Base-by-base conservation (phyloP, 2,329 filamentous ascomycete species). In the Clarireedia sp. region DNA sequence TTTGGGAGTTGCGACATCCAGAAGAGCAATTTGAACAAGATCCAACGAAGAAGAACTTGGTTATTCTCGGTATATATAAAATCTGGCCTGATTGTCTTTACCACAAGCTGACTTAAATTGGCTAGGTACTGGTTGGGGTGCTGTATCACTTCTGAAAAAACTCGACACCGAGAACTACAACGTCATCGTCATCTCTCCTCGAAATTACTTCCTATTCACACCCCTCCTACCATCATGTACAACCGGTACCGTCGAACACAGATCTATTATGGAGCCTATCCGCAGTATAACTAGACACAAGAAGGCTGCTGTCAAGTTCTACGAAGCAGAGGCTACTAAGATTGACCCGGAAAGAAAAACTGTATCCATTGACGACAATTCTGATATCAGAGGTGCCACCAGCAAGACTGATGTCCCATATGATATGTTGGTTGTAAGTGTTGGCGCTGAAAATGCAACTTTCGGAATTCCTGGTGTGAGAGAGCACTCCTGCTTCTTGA, bases 161-260 rank as follows among this genome's bases (percentile, higher is more conserved):
- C 88, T 99, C 73, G 91, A 99, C 70, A 96, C 92, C 59, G 89
- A 95, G 73, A 95, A 97, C 81, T 99, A 97, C 83, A 97, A 99
- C 73, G 92, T 97, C 73, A 74, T 97, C 70, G 90, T 99, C 71
- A 89, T 99, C 72, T 97, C 94, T 49, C 94, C 94, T 54, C 89
- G 94, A 71, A 99, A 99, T 78, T 99, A 96, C 82, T 99, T 99
- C 85, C 86, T 99, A 65, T 99, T 99, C 81, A 99, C 94, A 29
- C 94, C 94, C 58, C 84, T 99, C 57, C 83, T 99, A 59, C 94
- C 94, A 62, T 97, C 92, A 70, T 99, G 94, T 76, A 97, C 94
- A 51, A 96, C 92, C 63, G 94, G 94, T 67, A 87, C 90, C 66
- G 94, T 99, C 73, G 94, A 99, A 80, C 94, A 97, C 78, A 90